Evolutionary conservation across 2,329 filamentous ascomycete species (phyloP), one percentile per base, ranked within the genome.

Genomic region (Geoglossum cookeanum): DNA sequence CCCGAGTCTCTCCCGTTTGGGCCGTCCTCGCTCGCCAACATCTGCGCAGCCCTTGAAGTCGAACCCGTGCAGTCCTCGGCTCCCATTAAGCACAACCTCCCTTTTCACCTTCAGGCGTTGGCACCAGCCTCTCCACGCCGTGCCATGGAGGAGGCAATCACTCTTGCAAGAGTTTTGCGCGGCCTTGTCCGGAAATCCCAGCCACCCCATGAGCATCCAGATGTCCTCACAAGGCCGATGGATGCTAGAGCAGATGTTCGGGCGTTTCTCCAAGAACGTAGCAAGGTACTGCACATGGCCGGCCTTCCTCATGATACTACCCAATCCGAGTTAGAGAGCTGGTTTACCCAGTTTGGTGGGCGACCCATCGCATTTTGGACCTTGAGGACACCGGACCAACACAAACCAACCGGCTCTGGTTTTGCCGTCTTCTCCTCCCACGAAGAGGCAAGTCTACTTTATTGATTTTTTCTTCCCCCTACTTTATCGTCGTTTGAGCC

Each of bases 281-380:
- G 90, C 76, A 98, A 98, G 74, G 91, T 98, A 44, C 80, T 98
- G 58, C 92, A 98, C 71, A 91, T 98, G 83, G 95, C 90, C 65
- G 92, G 92, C 54, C 78, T 98, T 56, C 92, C 92, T 49, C 92
- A 98, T 69, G 92, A 98, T 66, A 98, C 92, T 39, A 98, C 92
- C 1, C 92, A 98, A 73, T 97, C 91, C 3, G 92, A 98, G 74
- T 79, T 98, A 29, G 92, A 98, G 74, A 96, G 90, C 73, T 98
- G 92, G 92, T 98, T 97, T 69, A 98, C 92, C 33, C 92, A 98
- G 71, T 98, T 95, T 68, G 92, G 92, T 62, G 92, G 92, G 55
- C 86, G 92, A 48, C 92, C 92, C 33, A 98, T 98, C 72, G 92
- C 92, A 22, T 98, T 98, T 74, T 98, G 92, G 92, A 98, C 92